A percentile compares a stretch with the other conserved stretches of the same genome.
phyloP scores from a whole-genome alignment of 1,139 yeast genomes.

The Blastobotrys proliferans region DNA sequence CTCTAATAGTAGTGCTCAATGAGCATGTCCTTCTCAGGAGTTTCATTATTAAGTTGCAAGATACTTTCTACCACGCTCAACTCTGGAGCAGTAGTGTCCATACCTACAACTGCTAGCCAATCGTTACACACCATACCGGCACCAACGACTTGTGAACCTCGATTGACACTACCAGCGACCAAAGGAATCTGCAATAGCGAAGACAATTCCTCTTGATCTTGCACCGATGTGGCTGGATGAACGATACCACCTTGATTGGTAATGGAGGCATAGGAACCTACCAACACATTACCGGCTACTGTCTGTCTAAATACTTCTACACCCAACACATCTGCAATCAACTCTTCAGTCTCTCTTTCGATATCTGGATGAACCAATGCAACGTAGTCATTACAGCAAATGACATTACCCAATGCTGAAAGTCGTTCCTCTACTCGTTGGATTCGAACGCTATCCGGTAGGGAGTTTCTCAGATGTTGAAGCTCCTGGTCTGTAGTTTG shows the following conservation, averaged over 20 bases:
- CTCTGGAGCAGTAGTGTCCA: constrained; percentile 98
- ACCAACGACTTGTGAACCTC: constrained; percentile 97
- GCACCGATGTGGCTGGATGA: constrained; percentile 95
- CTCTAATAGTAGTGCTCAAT: constrained; percentile 40
- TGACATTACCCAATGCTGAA: constrained; percentile 95
- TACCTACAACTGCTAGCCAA: constrained; percentile 95
- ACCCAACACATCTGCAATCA: constrained; percentile 97
- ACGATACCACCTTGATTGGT: constrained; percentile 98
- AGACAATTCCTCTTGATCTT: constrained; percentile 96
- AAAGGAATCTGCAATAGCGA: constrained; percentile 94
- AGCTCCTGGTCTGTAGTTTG: constrained; percentile 99
- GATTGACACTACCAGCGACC: constrained; percentile 97
- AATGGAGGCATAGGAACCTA: constrained; percentile 91
- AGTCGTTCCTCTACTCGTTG: constrained; percentile 98
- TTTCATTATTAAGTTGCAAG: constrained; percentile 47
- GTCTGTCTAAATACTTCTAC: constrained; percentile 99
- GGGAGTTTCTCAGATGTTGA: constrained; percentile 92
- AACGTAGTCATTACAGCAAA: constrained; percentile 98
- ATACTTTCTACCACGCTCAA: constrained; percentile 94
- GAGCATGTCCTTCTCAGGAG: constrained; percentile 39
- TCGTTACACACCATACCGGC: constrained; percentile 99
- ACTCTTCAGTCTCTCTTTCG: constrained; percentile 98
- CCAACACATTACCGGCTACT: constrained; percentile 95
- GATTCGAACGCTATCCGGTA: constrained; percentile 94
- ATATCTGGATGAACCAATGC: constrained; percentile 99